Conservation (phyloP, 768 basidiomycete species). For the Rhizopogon vinicolor region DNA sequence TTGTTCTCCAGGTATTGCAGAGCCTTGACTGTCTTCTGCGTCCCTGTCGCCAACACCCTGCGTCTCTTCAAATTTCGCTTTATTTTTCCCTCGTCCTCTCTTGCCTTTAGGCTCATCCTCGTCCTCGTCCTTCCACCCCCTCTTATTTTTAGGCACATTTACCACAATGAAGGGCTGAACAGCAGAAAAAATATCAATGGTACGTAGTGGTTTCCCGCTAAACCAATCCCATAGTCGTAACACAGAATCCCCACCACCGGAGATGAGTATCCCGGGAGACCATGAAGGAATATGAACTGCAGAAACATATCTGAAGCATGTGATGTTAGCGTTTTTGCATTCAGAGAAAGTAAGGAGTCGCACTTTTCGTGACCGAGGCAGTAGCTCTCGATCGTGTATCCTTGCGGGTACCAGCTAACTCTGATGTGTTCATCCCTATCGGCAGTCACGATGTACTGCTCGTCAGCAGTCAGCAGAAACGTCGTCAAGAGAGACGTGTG, state of each 20-base stretch:
- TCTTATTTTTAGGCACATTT: conserved; percentile 26
- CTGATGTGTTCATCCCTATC: conserved; percentile 97
- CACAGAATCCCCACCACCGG: conserved; percentile 82
- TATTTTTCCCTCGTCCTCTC: conserved; percentile 12
- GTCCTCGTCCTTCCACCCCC: conserved; percentile 27
- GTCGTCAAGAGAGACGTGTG: conserved; percentile 84
- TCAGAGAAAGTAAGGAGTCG: conserved; percentile 16
- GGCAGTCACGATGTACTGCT: conserved; percentile 77
- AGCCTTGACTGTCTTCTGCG: conserved; percentile 17
- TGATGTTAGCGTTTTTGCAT: not conserved
- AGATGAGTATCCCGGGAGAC: conserved; percentile 52
- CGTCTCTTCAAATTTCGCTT: conserved; percentile 16
- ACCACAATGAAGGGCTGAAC: conserved; percentile 44
- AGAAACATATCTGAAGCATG: conserved; percentile 65
- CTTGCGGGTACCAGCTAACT: conserved; percentile 84
- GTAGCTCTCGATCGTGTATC: conserved; percentile 81
- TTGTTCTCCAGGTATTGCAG: not conserved
- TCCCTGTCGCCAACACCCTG: conserved; percentile 14
- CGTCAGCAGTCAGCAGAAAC: conserved; percentile 63
- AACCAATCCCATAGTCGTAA: conserved; percentile 83
- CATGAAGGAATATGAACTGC: conserved; percentile 65
- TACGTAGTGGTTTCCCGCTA: conserved; percentile 47
- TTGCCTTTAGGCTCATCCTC: conserved; percentile 9
- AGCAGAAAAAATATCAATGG: conserved; percentile 45
- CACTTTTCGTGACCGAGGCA: conserved; percentile 84